Percentiles rank a stretch among this genome's conserved stretches.
Evolutionary conservation across 176 grass and related monocot genomes (phyloP).

Genomic region (Carex littledalei): DNA sequence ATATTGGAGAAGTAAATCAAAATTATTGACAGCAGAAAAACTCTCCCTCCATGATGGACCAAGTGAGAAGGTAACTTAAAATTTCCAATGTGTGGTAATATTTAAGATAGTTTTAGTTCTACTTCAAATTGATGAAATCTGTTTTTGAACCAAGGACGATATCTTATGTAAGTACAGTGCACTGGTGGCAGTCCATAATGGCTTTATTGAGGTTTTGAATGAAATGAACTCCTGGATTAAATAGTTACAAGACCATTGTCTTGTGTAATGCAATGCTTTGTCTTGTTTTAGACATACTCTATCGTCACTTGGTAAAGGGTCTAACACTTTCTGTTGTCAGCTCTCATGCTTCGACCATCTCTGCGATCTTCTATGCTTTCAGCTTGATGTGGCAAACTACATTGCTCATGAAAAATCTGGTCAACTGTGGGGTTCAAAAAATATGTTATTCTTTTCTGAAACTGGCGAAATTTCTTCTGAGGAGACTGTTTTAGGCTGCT

Average conservation of each 20-base stretch:
- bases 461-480: constrained; percentile 43
- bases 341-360: constrained; percentile 71
- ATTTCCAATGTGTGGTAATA: background rate
- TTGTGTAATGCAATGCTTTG: constrained; percentile 19
- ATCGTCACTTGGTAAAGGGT: constrained; percentile 6
- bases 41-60: constrained; percentile 59
- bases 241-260: background rate
- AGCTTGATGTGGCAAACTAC: constrained; percentile 77
- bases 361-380: constrained; percentile 93
- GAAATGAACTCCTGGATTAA: background rate
- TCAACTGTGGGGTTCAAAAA: constrained; percentile 50
- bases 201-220: background rate
- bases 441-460: constrained; percentile 67
- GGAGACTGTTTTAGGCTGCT: constrained; percentile 34
- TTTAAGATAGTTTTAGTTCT: background rate
- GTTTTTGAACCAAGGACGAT: background rate
- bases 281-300: background rate
- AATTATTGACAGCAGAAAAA: constrained; percentile 65
- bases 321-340: constrained; percentile 47
- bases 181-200: background rate
- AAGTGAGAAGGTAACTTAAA: constrained; percentile 51
- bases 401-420: constrained; percentile 92
- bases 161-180: background rate
- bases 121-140: background rate
- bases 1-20: constrained; percentile 94